Evolutionary conservation across 1,284 basidiomycete species (phyloP), one percentile per base, ranked within the genome.

Genomic region (Thelephora terrestris): DNA sequence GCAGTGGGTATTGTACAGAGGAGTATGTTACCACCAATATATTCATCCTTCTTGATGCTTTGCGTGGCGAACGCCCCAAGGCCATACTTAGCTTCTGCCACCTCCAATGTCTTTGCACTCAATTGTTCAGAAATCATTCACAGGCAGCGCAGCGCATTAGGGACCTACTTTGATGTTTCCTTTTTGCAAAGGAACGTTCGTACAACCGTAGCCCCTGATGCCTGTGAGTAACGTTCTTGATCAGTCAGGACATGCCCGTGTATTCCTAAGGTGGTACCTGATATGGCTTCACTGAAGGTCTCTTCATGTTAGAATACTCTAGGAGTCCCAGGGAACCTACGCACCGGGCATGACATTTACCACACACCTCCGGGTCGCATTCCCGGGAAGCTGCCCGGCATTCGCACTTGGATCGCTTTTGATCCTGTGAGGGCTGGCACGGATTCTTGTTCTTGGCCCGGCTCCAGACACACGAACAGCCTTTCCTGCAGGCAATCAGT

Each of bases 11-110:
- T 39, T 1, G 38, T 17, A 10, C n/a, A 23, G 53, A 24, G 47
- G 36, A 25, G 7, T 37, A 4, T 45, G 54, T 47, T 46, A 72
- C 74, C 75, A 56, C 64, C 62, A 49, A 76, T 64, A 36, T 66
- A 58, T 21, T 64, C 61, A 12, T 53, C 55, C 23, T 54, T 49
- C 14, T 51, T 52, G 7, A 66, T 70, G 0, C 52, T 27, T 25
- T 64, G 58, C 0, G 52, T 43, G 18, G 74, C 55, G 55, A 75
- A 77, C 3, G 68, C 55, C 20, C 75, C 74, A 12, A 74, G 50
- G 2, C 74, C 74, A 62, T 58, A 70, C 2, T 44, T 49, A 27
- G 68, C 65, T 20, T 55, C 52, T 50, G 66, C 67, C 25, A 71
- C 61, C 46, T 61, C 59, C 5, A 70, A 32, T 25, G 52, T 52